Evolutionary conservation across 2,329 filamentous ascomycete species (phyloP), one percentile per base, ranked within the genome.

Genomic region (Penicillium sp.): DNA sequence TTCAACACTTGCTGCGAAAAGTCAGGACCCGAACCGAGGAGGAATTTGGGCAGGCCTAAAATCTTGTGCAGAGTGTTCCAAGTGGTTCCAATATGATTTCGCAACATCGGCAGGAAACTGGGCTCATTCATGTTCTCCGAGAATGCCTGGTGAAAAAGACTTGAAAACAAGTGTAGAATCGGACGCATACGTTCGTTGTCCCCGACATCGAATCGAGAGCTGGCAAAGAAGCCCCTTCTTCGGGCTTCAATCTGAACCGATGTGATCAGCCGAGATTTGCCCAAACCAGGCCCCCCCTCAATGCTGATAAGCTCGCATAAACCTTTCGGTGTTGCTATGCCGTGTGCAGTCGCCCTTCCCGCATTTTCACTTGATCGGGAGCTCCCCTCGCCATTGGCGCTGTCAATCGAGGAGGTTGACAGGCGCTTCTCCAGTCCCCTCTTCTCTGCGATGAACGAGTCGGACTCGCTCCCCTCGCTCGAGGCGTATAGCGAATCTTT

Each of bases 101-200:
- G 67, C 13, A 83, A 66, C 52, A 76, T 76, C 48, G 79, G 74
- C 60, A 82, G 80, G 48, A 82, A 82, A 0, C 76, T 73, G 2
- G 79, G 80, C n/a, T 68, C 72, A 18, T 82, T 76, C 57, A 82
- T 78, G 38, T 76, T 75, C 59, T 83, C 80, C 2, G 78, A 81
- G 62, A 82, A 83, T 5, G 82, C 81, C 53, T 83, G 80, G 13
- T 79, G 72, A 54, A 83, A 81, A 2, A 82, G 64, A 12, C 77
- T 80, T 7, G 76, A 76, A 76, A 82, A 77, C 28, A 16, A 79
- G 70, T 49, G 72, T 73, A 34, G 81, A 65, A 10, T 81, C 70
- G 2, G 80, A 78, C 45, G 82, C 79, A 56, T 80, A 82, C 0
- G 80, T 79, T 9, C 76, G 74, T 51, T 73, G 76, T 53, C 75